These are phyloP conservation scores for Leishmania tarentolae DNA, from an alignment of 208 protist species.

Conservation along the genomic window DNA sequence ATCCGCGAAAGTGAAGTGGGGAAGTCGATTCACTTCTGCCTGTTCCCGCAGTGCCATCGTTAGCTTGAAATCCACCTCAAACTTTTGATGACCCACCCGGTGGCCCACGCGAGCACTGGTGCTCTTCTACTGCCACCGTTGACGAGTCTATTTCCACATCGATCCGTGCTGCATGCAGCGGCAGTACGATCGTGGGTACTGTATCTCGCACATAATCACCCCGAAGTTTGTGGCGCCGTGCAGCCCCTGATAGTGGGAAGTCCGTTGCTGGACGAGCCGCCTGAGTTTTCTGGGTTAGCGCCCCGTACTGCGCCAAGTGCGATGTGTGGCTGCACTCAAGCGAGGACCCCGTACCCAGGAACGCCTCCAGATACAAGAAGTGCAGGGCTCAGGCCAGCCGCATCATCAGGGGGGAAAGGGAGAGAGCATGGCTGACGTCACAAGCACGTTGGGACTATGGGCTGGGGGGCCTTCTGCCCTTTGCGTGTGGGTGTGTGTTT, in stretches of 20 bases:
- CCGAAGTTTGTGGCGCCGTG: neutral
- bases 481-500: neutral
- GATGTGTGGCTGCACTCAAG: neutral
- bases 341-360: neutral
- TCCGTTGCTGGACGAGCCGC: conserved; percentile 4
- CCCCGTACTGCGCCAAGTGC: conserved; percentile 7
- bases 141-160: conserved; percentile 13
- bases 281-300: conserved; percentile 13
- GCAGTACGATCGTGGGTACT: neutral
- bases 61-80: conserved; percentile 12
- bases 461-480: neutral
- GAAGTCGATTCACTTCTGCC: conserved; percentile 4
- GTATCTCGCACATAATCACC: neutral
- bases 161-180: conserved; percentile 7
- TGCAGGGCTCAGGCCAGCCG: neutral
- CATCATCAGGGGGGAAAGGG: neutral
- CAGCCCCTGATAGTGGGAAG: neutral
- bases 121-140: conserved; percentile 25
- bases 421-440: neutral
- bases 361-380: neutral
- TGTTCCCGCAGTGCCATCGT: conserved; percentile 6
- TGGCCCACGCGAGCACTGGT: neutral
- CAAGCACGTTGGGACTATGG: neutral
- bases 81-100: conserved; percentile 1
- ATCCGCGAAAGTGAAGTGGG: neutral